These are phyloP conservation scores for Hibiscus tridactylites DNA, from an alignment of 345 rosid species.

Conservation along the genomic window DNA sequence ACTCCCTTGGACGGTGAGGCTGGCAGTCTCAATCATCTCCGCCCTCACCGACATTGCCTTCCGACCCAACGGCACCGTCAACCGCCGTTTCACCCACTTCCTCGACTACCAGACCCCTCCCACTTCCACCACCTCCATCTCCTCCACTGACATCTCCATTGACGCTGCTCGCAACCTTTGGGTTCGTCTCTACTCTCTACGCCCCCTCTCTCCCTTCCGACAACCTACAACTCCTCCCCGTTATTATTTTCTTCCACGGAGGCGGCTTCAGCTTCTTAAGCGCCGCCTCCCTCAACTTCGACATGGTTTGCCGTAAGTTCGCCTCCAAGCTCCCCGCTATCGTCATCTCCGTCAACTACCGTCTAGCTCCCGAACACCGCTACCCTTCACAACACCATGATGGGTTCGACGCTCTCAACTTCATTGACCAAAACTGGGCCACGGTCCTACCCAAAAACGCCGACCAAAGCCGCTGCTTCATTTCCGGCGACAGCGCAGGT, in stretches of 20 bases:
- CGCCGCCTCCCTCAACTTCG: slow-evolving; percentile 40
- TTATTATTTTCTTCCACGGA: slow-evolving; percentile 73
- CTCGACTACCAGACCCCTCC: slow-evolving; percentile 42
- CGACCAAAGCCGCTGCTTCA: slow-evolving; percentile 43
- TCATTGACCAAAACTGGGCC: slow-evolving; percentile 32
- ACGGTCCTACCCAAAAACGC: slow-evolving; percentile 37
- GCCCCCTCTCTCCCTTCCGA: slow-evolving; percentile 16
- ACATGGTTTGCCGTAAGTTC: slow-evolving; percentile 54
- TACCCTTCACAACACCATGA: slow-evolving; percentile 73
- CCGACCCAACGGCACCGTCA: slow-evolving; percentile 51
- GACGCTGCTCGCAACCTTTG: slow-evolving; percentile 59
- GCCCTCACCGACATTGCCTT: slow-evolving; percentile 27
- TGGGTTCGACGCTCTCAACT: slow-evolving; percentile 54
- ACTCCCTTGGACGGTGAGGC: slow-evolving; percentile 52
- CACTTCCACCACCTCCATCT: slow-evolving; percentile 36
- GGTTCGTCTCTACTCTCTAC: slow-evolving; percentile 67
- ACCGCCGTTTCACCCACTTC: slow-evolving; percentile 49
- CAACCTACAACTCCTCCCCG: slow-evolving; percentile 33
- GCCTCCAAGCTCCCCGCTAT: slow-evolving; percentile 42
- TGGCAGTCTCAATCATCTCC: slow-evolving; percentile 31
- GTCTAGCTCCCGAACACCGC: slow-evolving; percentile 63
- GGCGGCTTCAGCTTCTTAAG: slow-evolving; percentile 69
- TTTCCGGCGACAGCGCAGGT: slow-evolving; percentile 77
- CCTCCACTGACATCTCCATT: slow-evolving; percentile 46
- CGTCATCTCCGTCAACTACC: slow-evolving; percentile 67